Conservation (phyloP, 768 basidiomycete genomes). For the Pleurotus eryngii region DNA sequence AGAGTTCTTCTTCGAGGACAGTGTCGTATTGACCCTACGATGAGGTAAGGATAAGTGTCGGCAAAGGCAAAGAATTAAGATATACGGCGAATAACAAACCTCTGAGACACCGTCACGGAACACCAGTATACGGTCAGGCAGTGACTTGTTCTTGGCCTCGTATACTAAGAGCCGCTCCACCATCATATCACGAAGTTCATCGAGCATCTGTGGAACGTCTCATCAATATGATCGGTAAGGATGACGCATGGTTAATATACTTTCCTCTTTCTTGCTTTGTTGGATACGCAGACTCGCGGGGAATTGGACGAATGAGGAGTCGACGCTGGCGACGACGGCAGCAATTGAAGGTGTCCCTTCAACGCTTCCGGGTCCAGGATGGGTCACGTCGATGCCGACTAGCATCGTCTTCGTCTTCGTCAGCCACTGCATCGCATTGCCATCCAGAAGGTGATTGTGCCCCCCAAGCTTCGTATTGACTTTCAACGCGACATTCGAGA, state of each 20-base stretch:
- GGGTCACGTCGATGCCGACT: slow-evolving; percentile 83
- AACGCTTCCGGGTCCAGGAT: slow-evolving; percentile 65
- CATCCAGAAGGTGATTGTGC: slow-evolving; percentile 58
- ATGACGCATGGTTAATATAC: background rate
- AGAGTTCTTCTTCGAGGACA: slow-evolving; percentile 59
- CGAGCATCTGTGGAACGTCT: slow-evolving; percentile 55
- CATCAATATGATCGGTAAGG: background rate
- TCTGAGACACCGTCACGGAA: slow-evolving; percentile 85
- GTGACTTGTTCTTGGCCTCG: slow-evolving; percentile 45
- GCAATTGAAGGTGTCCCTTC: slow-evolving; percentile 80
- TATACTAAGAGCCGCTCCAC: slow-evolving; percentile 63
- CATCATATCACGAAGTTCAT: slow-evolving; percentile 63
- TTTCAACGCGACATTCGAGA: slow-evolving; percentile 80
- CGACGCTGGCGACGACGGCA: slow-evolving; percentile 76
- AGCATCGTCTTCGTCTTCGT: slow-evolving; percentile 71
- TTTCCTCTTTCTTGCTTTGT: slow-evolving; percentile 46
- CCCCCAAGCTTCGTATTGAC: slow-evolving; percentile 84
- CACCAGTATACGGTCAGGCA: slow-evolving; percentile 69
- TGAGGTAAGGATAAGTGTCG: background rate
- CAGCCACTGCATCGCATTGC: slow-evolving; percentile 57
- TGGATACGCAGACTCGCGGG: slow-evolving; percentile 75
- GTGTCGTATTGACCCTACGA: slow-evolving; percentile 70
- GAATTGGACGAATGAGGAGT: slow-evolving; percentile 69
- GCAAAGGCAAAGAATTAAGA: background rate
- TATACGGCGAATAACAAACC: slow-evolving; percentile 32